Evolutionary conservation across 192 early-diverging fungal species (phyloP).

Genomic region (Coemansia sp.): DNA sequence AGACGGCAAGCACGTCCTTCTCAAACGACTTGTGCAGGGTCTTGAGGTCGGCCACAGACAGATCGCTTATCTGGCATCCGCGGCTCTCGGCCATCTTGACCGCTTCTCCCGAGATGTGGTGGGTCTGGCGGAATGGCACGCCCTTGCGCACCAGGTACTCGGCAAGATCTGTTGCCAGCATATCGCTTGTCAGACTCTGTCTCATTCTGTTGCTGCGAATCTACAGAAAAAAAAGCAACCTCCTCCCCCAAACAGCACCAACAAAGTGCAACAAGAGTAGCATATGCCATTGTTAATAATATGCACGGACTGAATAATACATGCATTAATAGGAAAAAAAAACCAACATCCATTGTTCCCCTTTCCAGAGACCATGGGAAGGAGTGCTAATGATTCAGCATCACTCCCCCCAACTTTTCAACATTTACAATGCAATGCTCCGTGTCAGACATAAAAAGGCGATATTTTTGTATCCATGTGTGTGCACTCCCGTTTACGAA

Average conservation of each 20-base stretch:
- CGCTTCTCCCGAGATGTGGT: conserved; percentile 96
- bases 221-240: conserved; percentile 49
- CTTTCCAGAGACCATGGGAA: too few relatives aligned
- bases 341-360: too few relatives aligned
- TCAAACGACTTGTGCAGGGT: conserved; percentile 82
- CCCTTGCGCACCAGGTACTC: conserved; percentile 98
- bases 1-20: conserved; percentile 78
- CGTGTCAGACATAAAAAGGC: conserved; percentile 12
- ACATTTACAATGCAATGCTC: too few relatives aligned
- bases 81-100: conserved; percentile 92
- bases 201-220: conserved; percentile 86
- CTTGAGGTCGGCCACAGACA: conserved; percentile 81
- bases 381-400: too few relatives aligned
- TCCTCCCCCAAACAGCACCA: not conserved
- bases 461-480: conserved; percentile 43
- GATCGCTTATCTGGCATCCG: conserved; percentile 66
- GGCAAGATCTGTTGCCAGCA: conserved; percentile 98
- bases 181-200: conserved; percentile 78
- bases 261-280: not conserved
- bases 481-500: conserved; percentile 3
- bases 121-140: conserved; percentile 98
- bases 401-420: too few relatives aligned
- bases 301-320: too few relatives aligned
- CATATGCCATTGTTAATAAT: not conserved
- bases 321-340: too few relatives aligned